phyloP scores from a whole-genome alignment of 1,284 basidiomycete species.

The Rhodotorula sp. region DNA sequence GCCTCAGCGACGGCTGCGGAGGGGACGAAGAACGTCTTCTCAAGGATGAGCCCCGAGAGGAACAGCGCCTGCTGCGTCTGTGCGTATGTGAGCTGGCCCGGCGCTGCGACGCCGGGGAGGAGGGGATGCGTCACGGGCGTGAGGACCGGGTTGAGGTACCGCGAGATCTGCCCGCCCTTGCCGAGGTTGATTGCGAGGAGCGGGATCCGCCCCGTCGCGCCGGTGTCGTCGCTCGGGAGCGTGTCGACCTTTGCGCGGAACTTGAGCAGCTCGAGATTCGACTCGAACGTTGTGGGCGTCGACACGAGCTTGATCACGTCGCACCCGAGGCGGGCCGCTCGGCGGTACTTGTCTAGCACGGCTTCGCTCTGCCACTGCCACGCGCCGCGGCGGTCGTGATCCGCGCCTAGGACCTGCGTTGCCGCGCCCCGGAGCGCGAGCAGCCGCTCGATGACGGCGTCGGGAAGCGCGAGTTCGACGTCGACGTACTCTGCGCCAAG shows the following conservation, averaged over 20 bases:
- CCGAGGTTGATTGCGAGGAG: constrained; percentile 96
- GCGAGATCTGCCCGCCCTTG: constrained; percentile 78
- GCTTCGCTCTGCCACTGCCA: constrained; percentile 76
- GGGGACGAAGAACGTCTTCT: constrained; percentile 38
- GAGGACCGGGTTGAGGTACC: constrained; percentile 81
- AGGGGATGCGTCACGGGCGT: constrained; percentile 87
- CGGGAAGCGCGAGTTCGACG: constrained; percentile 67
- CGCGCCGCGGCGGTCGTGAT: constrained; percentile 88
- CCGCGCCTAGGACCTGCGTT: constrained; percentile 49
- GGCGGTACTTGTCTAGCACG: constrained; percentile 62
- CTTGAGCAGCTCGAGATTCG: constrained; percentile 77
- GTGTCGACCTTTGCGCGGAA: constrained; percentile 60
- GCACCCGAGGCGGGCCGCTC: constrained; percentile 54
- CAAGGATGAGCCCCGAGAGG: constrained; percentile 40
- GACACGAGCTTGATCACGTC: constrained; percentile 93
- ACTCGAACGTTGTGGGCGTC: constrained; percentile 70
- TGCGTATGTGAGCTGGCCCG: constrained; percentile 84
- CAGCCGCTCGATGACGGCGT: constrained; percentile 22
- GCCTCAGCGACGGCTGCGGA: constrained; percentile 22
- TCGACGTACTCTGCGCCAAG: constrained; percentile 92
- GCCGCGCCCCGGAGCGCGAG: constrained; percentile 31
- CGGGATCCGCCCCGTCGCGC: constrained; percentile 56
- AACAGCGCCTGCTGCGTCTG: constrained; percentile 77
- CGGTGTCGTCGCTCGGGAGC: not conserved
- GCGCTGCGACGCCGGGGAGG: constrained; percentile 80